Evolutionary conservation across 2,329 filamentous ascomycete species (phyloP).

Genomic region (Pestalotiopsis fici): DNA sequence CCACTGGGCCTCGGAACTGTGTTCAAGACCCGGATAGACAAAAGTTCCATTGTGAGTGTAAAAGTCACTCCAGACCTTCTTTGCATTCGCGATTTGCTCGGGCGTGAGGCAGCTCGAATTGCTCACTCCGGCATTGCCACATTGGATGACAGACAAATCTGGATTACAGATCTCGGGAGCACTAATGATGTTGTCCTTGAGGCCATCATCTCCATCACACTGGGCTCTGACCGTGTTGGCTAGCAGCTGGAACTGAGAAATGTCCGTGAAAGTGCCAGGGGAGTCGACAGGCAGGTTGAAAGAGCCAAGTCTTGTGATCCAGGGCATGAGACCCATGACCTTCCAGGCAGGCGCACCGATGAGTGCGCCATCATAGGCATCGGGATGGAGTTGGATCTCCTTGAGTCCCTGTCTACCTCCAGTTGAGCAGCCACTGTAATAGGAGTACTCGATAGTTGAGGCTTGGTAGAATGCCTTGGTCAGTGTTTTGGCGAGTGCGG

Average conservation of each 20-base stretch:
- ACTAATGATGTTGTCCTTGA: constrained; percentile 42
- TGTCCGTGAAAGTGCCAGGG: constrained; percentile 39
- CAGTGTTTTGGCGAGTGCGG: constrained; percentile 43
- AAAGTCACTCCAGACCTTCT: constrained; percentile 27
- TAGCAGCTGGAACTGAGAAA: constrained; percentile 39
- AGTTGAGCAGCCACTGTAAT: constrained; percentile 54
- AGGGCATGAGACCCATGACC: constrained; percentile 41
- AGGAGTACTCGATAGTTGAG: constrained; percentile 38
- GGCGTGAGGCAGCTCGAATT: constrained; percentile 35
- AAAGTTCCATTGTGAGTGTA: constrained; percentile 19
- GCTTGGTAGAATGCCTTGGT: constrained; percentile 43
- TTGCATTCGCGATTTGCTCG: constrained; percentile 34
- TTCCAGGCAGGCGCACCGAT: constrained; percentile 49
- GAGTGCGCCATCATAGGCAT: constrained; percentile 53
- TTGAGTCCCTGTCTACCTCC: constrained; percentile 55
- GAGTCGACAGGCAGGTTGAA: constrained; percentile 43
- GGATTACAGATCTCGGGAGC: constrained; percentile 35
- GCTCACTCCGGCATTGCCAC: not conserved
- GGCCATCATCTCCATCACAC: constrained; percentile 44
- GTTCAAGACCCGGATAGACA: constrained; percentile 37
- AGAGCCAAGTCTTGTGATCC: constrained; percentile 38
- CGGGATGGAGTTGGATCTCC: constrained; percentile 46
- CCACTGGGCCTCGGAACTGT: constrained; percentile 42
- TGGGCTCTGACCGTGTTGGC: constrained; percentile 39
- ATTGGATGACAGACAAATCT: constrained; percentile 19